Conservation (phyloP, 2,329 filamentous ascomycete species). For the Raffaelea arxii region DNA sequence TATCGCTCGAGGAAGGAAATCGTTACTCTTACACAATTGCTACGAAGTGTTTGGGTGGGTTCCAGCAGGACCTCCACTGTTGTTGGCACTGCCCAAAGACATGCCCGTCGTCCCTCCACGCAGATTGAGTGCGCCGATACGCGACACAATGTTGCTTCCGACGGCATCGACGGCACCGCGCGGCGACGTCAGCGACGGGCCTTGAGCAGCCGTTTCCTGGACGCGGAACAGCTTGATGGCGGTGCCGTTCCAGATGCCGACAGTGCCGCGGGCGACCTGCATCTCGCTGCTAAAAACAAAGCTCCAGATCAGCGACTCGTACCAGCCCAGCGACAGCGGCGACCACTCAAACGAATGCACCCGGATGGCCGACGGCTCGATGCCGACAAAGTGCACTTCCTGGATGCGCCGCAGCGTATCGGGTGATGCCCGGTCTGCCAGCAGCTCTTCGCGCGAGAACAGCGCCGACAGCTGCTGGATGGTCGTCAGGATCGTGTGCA, state of each 20-base stretch:
- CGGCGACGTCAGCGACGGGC: slow-evolving; percentile 74
- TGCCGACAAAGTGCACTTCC: slow-evolving; percentile 53
- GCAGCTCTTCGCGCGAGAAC: slow-evolving; percentile 41
- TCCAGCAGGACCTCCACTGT: not conserved
- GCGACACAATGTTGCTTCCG: slow-evolving; percentile 77
- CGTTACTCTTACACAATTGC: not conserved
- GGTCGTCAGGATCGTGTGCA: slow-evolving; percentile 75
- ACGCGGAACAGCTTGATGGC: slow-evolving; percentile 81
- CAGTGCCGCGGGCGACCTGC: slow-evolving; percentile 74
- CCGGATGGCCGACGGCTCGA: slow-evolving; percentile 63
- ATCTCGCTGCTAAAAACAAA: slow-evolving; percentile 88
- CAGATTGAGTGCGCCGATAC: slow-evolving; percentile 74
- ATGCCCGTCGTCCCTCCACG: slow-evolving; percentile 30
- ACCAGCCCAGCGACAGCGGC: slow-evolving; percentile 83
- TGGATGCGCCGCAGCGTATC: slow-evolving; percentile 40
- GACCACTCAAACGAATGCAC: slow-evolving; percentile 95
- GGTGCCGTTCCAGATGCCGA: slow-evolving; percentile 91
- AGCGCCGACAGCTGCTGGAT: slow-evolving; percentile 56
- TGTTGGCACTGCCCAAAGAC: not conserved
- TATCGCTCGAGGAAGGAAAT: too few relatives aligned
- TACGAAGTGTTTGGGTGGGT: too few relatives aligned
- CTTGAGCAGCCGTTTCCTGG: slow-evolving; percentile 70
- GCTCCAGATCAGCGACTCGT: slow-evolving; percentile 88
- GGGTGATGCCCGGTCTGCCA: slow-evolving; percentile 14
- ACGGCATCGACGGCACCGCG: slow-evolving; percentile 89